These are phyloP conservation scores for Monoraphidium neglectum DNA, from an alignment of 139 green algal species.

Conservation along the genomic window DNA sequence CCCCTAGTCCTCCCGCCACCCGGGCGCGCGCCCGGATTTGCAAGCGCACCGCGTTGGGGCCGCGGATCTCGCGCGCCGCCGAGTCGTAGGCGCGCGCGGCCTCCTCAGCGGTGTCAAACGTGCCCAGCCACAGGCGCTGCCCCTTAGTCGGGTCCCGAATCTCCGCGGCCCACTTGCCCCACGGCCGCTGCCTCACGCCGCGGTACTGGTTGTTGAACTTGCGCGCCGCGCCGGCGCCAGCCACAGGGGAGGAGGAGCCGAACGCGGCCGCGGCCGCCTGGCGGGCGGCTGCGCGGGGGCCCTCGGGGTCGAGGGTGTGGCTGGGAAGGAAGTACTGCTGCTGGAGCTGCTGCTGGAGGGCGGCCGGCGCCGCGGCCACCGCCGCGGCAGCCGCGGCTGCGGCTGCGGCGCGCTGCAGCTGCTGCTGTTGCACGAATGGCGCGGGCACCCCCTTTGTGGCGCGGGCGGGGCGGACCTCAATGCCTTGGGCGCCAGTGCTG, in stretches of 20 bases:
- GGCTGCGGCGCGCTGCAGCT: background rate
- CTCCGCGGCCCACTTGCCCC: slow-evolving; percentile 62
- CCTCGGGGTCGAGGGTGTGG: background rate
- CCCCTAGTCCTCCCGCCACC: too few species aligned
- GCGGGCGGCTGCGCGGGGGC: background rate
- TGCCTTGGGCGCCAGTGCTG: too few species aligned
- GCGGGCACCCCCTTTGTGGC: too few species aligned
- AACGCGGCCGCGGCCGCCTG: background rate
- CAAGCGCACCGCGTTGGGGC: slow-evolving; percentile 50
- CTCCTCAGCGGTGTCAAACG: slow-evolving; percentile 86
- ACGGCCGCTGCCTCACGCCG: slow-evolving; percentile 55
- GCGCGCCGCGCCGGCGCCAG: background rate
- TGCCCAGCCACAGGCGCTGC: slow-evolving; percentile 81
- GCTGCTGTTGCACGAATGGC: too few species aligned
- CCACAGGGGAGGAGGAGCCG: background rate
- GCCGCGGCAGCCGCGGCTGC: background rate
- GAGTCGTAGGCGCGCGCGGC: slow-evolving; percentile 72
- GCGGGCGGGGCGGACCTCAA: too few species aligned
- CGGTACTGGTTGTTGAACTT: slow-evolving; percentile 77
- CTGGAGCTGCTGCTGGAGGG: too few species aligned
- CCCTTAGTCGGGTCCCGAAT: slow-evolving; percentile 61
- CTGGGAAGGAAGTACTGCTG: background rate
- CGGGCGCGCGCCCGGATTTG: too few species aligned
- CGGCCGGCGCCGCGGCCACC: background rate
- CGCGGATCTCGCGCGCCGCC: slow-evolving; percentile 64